Evolutionary conservation across 192 early-diverging fungal genomes (phyloP).

Genomic region (Spizellomyces sp.): DNA sequence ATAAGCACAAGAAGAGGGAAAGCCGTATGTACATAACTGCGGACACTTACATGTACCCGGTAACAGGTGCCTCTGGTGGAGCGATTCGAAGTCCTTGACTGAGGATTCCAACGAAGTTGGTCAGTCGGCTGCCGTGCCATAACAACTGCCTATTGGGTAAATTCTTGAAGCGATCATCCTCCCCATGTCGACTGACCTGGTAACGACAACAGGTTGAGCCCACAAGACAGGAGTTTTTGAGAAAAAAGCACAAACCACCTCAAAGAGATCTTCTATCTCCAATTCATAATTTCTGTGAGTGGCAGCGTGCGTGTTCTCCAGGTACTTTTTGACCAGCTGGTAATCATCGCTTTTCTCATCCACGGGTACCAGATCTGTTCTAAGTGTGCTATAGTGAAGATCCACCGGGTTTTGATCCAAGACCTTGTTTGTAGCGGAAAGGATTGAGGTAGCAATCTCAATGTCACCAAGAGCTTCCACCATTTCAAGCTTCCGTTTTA

Average conservation of each 20-base stretch:
- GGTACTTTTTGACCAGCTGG: conserved; percentile 63
- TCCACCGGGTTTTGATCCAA: conserved; percentile 60
- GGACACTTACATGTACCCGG: conserved; percentile 39
- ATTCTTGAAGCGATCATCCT: conserved; percentile 51
- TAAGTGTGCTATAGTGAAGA: conserved; percentile 57
- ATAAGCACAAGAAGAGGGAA: not conserved
- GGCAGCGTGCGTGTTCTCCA: conserved; percentile 63
- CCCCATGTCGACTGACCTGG: conserved; percentile 60
- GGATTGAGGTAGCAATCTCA: conserved; percentile 26
- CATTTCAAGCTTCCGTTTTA: conserved; percentile 48
- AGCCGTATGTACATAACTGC: not conserved
- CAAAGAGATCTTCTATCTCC: conserved; percentile 47
- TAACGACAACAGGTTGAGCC: conserved; percentile 46
- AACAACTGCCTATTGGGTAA: conserved; percentile 69
- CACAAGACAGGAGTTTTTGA: conserved; percentile 28
- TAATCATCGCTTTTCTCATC: conserved; percentile 54
- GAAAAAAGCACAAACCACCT: conserved; percentile 15
- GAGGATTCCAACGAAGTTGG: conserved; percentile 78
- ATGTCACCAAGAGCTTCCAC: conserved; percentile 31
- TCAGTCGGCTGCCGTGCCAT: conserved; percentile 79
- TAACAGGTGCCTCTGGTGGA: conserved; percentile 72
- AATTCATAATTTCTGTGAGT: conserved; percentile 55
- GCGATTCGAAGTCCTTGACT: conserved; percentile 68
- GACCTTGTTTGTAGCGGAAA: conserved; percentile 42
- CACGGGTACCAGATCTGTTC: conserved; percentile 56